Conservation (phyloP, 208 protist species). For the Wallacemonas collosoma region DNA sequence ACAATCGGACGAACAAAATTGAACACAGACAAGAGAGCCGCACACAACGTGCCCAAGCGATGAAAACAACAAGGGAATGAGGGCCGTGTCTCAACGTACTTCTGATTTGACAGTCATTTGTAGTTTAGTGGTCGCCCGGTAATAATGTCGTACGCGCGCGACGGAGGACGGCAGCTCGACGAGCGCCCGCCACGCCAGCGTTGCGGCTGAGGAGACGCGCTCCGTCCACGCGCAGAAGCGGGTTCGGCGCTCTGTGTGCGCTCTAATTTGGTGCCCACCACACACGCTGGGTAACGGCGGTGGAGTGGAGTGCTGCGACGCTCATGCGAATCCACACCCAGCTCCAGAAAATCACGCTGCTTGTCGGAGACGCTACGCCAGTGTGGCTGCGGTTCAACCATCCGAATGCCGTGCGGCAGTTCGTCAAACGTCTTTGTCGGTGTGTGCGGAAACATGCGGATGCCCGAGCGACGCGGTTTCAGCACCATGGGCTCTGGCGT, state of each 20-base stretch:
- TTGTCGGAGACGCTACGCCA: slow-evolving; percentile 51
- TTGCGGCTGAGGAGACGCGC: background rate
- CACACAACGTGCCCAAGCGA: background rate
- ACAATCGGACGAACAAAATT: too few relatives aligned
- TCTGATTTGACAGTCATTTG: slow-evolving; percentile 7
- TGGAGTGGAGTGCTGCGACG: background rate
- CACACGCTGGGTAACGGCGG: background rate
- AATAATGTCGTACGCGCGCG: slow-evolving; percentile 70
- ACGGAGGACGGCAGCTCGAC: slow-evolving; percentile 27
- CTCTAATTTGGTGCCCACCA: slow-evolving; percentile 1
- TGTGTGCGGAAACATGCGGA: slow-evolving; percentile 51
- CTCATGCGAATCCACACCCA: slow-evolving; percentile 35
- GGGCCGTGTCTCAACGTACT: slow-evolving; percentile 11
- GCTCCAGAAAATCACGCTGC: slow-evolving; percentile 45
- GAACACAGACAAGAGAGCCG: too few relatives aligned
- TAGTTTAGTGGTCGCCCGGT: slow-evolving; percentile 38
- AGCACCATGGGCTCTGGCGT: slow-evolving; percentile 58
- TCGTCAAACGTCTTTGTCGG: slow-evolving; percentile 40
- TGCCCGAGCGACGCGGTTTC: slow-evolving; percentile 38
- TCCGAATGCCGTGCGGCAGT: slow-evolving; percentile 49
- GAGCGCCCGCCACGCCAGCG: slow-evolving; percentile 43
- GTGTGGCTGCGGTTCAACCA: slow-evolving; percentile 58
- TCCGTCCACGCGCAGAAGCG: background rate
- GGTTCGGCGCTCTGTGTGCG: background rate
- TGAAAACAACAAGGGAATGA: slow-evolving; percentile 8